Evolutionary conservation across 495 filamentous ascomycete species (phyloP).

Genomic region (Durotheca rogersii): DNA sequence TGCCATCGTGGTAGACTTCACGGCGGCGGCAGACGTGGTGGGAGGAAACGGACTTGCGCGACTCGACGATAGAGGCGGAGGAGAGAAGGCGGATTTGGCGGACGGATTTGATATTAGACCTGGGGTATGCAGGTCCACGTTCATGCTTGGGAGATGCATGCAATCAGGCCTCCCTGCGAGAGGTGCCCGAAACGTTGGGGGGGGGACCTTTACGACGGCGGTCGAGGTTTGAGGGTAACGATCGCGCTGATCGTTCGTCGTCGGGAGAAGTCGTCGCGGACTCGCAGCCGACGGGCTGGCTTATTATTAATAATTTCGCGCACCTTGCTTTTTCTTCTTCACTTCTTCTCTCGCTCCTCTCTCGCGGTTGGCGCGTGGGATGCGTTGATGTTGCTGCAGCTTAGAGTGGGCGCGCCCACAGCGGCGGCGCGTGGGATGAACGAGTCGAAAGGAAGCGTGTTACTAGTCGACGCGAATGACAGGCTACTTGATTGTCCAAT

Average conservation of each 20-base stretch:
- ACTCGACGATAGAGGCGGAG: conserved; percentile 37
- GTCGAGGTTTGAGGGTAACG: conserved; percentile 30
- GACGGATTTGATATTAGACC: conserved; percentile 39
- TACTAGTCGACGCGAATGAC: conserved; percentile 29
- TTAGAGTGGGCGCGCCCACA: conserved; percentile 12
- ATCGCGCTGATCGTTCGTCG: conserved; percentile 48
- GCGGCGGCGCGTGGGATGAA: conserved; percentile 21
- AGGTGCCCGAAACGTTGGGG: conserved; percentile 20
- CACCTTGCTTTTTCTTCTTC: too few relatives aligned
- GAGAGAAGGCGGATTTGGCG: conserved; percentile 31
- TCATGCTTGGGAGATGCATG: conserved; percentile 49
- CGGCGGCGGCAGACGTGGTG: conserved; percentile 23
- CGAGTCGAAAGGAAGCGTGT: conserved; percentile 22
- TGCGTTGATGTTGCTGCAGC: too few relatives aligned
- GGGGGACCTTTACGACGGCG: conserved; percentile 25
- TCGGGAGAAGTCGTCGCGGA: conserved; percentile 29
- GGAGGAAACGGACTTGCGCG: conserved; percentile 41
- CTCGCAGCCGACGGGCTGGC: conserved; percentile 9
- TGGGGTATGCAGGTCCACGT: conserved; percentile 41
- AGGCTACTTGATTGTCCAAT: conserved; percentile 31
- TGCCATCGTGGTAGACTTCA: conserved; percentile 44
- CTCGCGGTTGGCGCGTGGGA: too few relatives aligned
- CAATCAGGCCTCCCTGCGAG: conserved; percentile 32
- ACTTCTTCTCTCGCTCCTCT: too few relatives aligned
- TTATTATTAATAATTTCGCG: too few relatives aligned